Base-by-base conservation (phyloP, 805 yeast genomes). In the Ogataea wickerhamii region DNA sequence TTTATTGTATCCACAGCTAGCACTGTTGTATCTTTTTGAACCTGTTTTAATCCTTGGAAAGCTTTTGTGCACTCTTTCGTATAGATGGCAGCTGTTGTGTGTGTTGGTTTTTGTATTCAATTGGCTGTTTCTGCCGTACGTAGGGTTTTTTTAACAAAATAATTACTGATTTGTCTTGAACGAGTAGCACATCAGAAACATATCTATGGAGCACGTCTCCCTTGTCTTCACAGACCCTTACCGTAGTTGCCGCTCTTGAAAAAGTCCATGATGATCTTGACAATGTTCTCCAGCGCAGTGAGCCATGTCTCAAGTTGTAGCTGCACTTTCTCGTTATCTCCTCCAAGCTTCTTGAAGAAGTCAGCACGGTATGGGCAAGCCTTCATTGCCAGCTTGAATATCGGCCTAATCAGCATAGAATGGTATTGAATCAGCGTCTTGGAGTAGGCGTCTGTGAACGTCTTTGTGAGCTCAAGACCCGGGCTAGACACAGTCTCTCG, bases 371-470 rank as follows among this genome's bases (percentile, higher is more conserved):
- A 88, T 10, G 96, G 96, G 63, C 95, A 86, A 2, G 95, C 94
- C 63, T 84, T 85, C 96, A 87, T 88, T 34, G 96, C 96, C 60
- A 88, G 72, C 66, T 86, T 86, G 76, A 87, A 87, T 37, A 88
- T 78, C 19, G 95, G 95, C 56, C 82, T 83, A 45, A 87, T 72
- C 54, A 87, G 68, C 74, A 87, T 76, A 37, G 82, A 80, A 67
- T 87, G 96, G 66, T 78, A 81, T 63, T 87, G 79, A 43, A 82
- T 73, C 58, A 87, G 73, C 4, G 96, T 87, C 66, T 82, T 83
- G 45, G 71, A 56, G 68, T 87, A 87, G n/a, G 95, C 84, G 52
- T 80, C 83, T 37, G 88, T 85, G 71, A 87, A 87, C 22, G 94
- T 78, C 56, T 71, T 76, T 39, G 82, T 68, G 58, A 87, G 70